Base-by-base conservation (phyloP, 2,329 filamentous ascomycete species). In the Daldinia sp. region DNA sequence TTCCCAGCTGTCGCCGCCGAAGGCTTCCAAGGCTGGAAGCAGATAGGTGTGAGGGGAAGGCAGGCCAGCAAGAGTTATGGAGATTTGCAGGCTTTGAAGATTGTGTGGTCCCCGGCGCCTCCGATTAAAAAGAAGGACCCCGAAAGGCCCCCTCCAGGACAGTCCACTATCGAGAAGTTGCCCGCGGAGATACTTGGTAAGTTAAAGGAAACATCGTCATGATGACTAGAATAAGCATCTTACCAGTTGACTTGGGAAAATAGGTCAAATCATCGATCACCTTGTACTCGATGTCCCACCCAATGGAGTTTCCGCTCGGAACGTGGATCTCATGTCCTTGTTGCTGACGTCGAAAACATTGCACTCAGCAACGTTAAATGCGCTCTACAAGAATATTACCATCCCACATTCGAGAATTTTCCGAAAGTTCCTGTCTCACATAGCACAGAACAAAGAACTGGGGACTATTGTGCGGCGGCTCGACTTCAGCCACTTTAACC, bases 401-500 rank as follows among this genome's bases (percentile, higher is more conserved):
- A 91, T 95, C 73, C 92, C 93, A 5, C 92, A 94, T 83, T 95
- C 93, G 28, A 85, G 89, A 67, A 93, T 94, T 78, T 96, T 94
- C 81, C 90, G 90, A 77, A 95, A 95, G 80, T 93, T 94, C 73
- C 86, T 94, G 55, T 84, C 85, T 65, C 92, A 93, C 75, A 84
- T 95, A 71, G 82, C 84, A 51, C 82, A 87, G 65, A 89, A 94
- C 77, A 87, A 89, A 1, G 84, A 89, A 7, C 84, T 94, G 60
- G 93, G 92, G 51, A 90, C 89, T 44, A 89, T 94, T 74, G 92
- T 95, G 50, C 89, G 91, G 65, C 90, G 93, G 57, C 83, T 95
- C 51, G 93, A 96, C 81, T 94, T 96, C 75, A 94, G 92, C 69
- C 92, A 94, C 82, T 94, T 94, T 81, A 94, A 93, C 78, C 92